phyloP scores from a whole-genome alignment of 768 basidiomycete genomes.

The Stropharia rugosoannulata region DNA sequence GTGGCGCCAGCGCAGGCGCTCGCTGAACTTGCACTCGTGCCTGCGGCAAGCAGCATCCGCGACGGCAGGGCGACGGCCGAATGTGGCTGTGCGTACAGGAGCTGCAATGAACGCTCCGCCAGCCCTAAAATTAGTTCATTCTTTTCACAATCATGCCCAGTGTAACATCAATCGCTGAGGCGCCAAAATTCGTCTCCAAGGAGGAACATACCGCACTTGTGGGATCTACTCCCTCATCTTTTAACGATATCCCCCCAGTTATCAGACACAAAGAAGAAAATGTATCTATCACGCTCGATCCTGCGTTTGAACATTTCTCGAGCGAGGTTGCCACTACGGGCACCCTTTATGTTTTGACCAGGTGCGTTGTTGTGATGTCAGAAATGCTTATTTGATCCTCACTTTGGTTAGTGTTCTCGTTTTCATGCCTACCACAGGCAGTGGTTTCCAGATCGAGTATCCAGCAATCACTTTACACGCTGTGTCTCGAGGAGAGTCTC shows the following conservation, averaged over 20 bases:
- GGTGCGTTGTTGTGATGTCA: constrained; percentile 38
- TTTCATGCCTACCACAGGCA: constrained; percentile 70
- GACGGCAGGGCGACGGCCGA: neutral
- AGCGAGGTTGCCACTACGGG: constrained; percentile 54
- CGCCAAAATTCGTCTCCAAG: constrained; percentile 39
- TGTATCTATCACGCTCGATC: constrained; percentile 70
- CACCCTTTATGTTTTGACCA: constrained; percentile 83
- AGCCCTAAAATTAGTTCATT: constrained; percentile 9
- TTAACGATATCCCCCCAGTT: constrained; percentile 82
- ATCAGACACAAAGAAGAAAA: constrained; percentile 72
- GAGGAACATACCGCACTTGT: constrained; percentile 71
- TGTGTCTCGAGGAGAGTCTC: constrained; percentile 66
- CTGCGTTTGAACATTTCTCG: constrained; percentile 61
- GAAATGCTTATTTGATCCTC: neutral
- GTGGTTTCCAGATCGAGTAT: constrained; percentile 83
- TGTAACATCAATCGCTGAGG: constrained; percentile 30
- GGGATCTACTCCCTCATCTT: constrained; percentile 82
- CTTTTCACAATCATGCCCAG: constrained; percentile 32
- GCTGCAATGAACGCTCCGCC: neutral
- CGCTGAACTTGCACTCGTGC: too few species aligned
- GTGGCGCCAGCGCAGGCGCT: neutral
- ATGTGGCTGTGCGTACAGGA: constrained; percentile 4
- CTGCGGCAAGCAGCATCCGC: too few species aligned
- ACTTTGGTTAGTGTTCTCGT: constrained; percentile 51
- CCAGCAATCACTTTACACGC: constrained; percentile 93